Base-by-base conservation (phyloP, 148 eudicot genomes). In the Rhododendron molle region DNA sequence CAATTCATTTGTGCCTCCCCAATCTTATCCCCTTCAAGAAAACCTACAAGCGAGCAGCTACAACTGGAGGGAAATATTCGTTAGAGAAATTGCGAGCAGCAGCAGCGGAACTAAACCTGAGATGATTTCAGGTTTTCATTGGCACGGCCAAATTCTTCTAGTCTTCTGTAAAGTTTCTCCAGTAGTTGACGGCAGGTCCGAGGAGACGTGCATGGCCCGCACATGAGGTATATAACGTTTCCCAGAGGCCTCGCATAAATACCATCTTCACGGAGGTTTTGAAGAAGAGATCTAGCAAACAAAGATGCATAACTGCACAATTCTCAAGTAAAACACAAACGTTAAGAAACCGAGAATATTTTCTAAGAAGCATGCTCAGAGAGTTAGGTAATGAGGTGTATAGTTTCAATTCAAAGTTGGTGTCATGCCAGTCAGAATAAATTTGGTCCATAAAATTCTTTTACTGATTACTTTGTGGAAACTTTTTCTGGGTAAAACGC, bases 151-250 rank as follows among this genome's bases (percentile, higher is more conserved):
- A 95, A 95, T 86, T 94, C 98, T n/a, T 95, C 93, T 6, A 97
- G 90, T 87, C 96, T 89, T 73, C 49, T 43, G 81, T 88, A 89
- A 30, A 97, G 83, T 83, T 90, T 95, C 78, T 50, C 50, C 71
- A 97, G 91, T 54, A 95, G 62, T 69, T 85, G 86, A 23, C 36
- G 58, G 91, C 99, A 95, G 11, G 83, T 86, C 34, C 76, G 82
- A 32, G 98, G 92, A 73, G 94, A 87, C 1, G 99, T 90, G 90
- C 93, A 93, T 46, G 98, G 99, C 56, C 98, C 98, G 44, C 98
- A 93, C 99, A 97, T 94, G n/a, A 95, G 87, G 87, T 97, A 97
- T 38, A 95, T 90, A 49, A 97, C 98, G 86, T 97, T 95, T 18
- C 99, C 99, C 36, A 97, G 87, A 49, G 99, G 98, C 90, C 99